Evolutionary conservation across 331 rosid genomes (phyloP), one percentile per base, ranked within the genome.

Genomic region (Quercus phellos): DNA sequence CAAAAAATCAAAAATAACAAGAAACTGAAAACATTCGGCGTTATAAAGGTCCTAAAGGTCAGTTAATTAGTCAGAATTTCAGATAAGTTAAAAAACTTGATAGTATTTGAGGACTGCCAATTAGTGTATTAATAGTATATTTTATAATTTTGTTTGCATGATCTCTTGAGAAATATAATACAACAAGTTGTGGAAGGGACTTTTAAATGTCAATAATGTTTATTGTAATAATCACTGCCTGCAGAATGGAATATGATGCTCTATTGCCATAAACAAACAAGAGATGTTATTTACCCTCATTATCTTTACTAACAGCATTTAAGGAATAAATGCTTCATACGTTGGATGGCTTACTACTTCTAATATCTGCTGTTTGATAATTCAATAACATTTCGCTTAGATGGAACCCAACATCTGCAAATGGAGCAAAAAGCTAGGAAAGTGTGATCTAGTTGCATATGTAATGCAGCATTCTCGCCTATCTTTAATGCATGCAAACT

Each of bases 381-480:
- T 29, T 29, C 30, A 29, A 29, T 29, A 4, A 29, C 3, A 29
- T 29, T 29, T 29, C 30, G 3, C 30, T 29, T 29, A 29, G 30
- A 1, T 29, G 30, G 30, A 29, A 29, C 30, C 30, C 30, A 29
- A 35, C 43, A 35, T 35, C 8, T 35, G 8, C 6, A 7, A 90
- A 60, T 94, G 97, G 93, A 82, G 90, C 88, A 85, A 90, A 81
- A 81, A 85, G 77, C 77, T 90, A 16, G 98, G 89, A 11, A 94
- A 92, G 87, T 84, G 74, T 74, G 93, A 92, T 83, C 72, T 94
- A 35, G 81, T 80, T 61, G 96, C 53, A 34, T 4, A 18, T 38
- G 60, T 51, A 38, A n/a, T 29, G 30, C 4, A 29, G 30, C 30
- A 29, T 29, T 29, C 4, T 29, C 2, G 4, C 30, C 2, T 29